Conservation (phyloP, 2,329 filamentous ascomycete genomes). For the Triangularia setosa region DNA sequence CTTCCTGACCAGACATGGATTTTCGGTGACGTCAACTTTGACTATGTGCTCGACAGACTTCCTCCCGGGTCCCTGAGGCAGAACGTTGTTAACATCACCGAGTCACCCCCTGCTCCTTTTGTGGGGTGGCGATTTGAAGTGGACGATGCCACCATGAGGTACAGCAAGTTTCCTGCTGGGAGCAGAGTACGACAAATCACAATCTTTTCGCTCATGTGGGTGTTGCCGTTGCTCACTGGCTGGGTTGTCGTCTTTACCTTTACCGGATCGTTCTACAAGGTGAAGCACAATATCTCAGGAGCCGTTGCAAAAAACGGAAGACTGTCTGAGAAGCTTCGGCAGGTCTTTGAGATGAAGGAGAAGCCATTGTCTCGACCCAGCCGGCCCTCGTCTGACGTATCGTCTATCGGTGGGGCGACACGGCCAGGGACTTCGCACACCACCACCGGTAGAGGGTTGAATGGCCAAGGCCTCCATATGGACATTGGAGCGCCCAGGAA, state of each 20-base stretch:
- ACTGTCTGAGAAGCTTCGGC: slow-evolving; percentile 19
- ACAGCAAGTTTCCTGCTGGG: slow-evolving; percentile 49
- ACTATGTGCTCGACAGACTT: slow-evolving; percentile 57
- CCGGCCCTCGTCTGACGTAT: slow-evolving; percentile 26
- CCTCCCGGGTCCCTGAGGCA: slow-evolving; percentile 53
- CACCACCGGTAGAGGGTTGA: not conserved
- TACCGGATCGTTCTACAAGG: slow-evolving; percentile 57
- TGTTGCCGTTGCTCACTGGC: slow-evolving; percentile 49
- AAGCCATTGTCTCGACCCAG: slow-evolving; percentile 17
- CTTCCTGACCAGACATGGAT: slow-evolving; percentile 56
- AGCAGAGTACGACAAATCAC: slow-evolving; percentile 50
- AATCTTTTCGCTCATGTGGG: slow-evolving; percentile 50
- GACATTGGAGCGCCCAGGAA: slow-evolving; percentile 17
- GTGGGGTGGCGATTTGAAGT: slow-evolving; percentile 52
- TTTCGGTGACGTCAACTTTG: slow-evolving; percentile 57
- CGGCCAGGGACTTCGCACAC: slow-evolving; percentile 31
- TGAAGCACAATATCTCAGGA: slow-evolving; percentile 34
- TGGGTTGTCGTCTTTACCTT: slow-evolving; percentile 50
- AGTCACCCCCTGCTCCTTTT: slow-evolving; percentile 48
- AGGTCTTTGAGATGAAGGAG: slow-evolving; percentile 16
- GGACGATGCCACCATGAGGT: slow-evolving; percentile 50
- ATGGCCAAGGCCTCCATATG: slow-evolving; percentile 13
- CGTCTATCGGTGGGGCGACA: slow-evolving; percentile 15
- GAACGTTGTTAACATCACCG: slow-evolving; percentile 55
- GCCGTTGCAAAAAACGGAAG: slow-evolving; percentile 20